A percentile compares a stretch with the other conserved stretches of the same genome.
These are phyloP conservation scores for Pontederia crassipes DNA, from an alignment of 176 grass and related monocot species.

Conservation along the genomic window DNA sequence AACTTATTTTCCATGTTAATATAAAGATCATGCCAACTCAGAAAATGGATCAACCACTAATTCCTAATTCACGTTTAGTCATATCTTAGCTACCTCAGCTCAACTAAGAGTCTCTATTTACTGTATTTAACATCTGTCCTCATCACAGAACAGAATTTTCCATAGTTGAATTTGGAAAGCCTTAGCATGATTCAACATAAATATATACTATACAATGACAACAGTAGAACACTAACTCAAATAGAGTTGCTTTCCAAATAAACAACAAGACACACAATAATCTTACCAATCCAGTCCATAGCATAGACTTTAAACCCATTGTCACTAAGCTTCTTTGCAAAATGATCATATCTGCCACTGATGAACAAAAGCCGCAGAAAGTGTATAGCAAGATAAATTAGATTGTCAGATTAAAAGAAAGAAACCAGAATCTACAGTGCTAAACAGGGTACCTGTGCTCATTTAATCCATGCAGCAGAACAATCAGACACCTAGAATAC, in stretches of 20 bases:
- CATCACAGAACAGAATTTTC: no score
- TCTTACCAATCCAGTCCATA: conserved; percentile 95
- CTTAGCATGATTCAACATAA: neutral
- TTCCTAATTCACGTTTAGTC: no score
- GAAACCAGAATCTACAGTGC: no score
- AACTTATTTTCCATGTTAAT: no score
- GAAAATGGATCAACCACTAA: no score
- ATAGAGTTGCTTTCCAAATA: neutral
- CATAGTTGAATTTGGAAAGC: neutral
- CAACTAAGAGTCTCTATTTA: no score
- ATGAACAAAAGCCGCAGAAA: neutral
- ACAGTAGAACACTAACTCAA: neutral
- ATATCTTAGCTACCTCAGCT: no score
- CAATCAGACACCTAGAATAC: conserved; percentile 50
- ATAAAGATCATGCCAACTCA: no score
- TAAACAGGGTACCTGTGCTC: conserved; percentile 42
- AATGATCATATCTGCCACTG: conserved; percentile 80
- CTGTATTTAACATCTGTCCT: no score
- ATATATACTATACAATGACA: neutral
- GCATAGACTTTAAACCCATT: conserved; percentile 79
- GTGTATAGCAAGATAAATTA: no score
- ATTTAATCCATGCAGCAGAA: conserved; percentile 86
- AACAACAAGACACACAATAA: neutral
- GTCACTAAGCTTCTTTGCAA: conserved; percentile 67
- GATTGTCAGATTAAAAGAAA: no score